phyloP scores from a whole-genome alignment of 2,329 filamentous ascomycete species.

The Teratosphaeria viscida region DNA sequence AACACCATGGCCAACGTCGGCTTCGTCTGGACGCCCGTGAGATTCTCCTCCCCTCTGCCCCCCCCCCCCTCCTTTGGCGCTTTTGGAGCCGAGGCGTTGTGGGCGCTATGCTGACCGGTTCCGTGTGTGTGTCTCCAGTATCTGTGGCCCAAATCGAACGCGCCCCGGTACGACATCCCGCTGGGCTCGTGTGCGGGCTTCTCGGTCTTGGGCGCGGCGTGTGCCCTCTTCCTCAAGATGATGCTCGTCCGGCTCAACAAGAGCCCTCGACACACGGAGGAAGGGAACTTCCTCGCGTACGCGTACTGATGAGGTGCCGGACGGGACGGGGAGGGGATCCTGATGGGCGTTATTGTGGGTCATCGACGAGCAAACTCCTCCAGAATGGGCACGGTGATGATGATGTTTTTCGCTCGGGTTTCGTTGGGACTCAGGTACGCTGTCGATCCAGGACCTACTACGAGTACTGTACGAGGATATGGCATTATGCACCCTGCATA shows the following conservation, averaged over 20 bases:
- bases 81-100: not conserved
- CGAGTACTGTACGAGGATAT: too few relatives aligned
- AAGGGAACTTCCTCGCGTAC: not conserved
- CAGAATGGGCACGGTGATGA: too few relatives aligned
- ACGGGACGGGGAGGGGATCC: too few relatives aligned
- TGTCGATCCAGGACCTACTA: too few relatives aligned
- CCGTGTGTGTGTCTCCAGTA: not conserved
- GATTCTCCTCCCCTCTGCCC: not conserved
- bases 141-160: not conserved
- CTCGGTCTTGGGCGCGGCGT: not conserved
- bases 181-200: not conserved
- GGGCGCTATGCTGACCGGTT: not conserved
- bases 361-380: too few relatives aligned
- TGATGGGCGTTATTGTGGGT: too few relatives aligned
- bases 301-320: not conserved
- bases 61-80: not conserved
- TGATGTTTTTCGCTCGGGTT: too few relatives aligned
- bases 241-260: not conserved
- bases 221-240: not conserved
- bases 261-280: not conserved
- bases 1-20: conserved; percentile 45
- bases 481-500: too few relatives aligned
- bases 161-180: not conserved
- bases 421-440: too few relatives aligned
- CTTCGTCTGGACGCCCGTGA: conserved; percentile 37